Percentiles rank a stretch among this genome's conserved stretches.
phyloP scores from a whole-genome alignment of 805 yeast species.

The Ogataea naganishii region DNA sequence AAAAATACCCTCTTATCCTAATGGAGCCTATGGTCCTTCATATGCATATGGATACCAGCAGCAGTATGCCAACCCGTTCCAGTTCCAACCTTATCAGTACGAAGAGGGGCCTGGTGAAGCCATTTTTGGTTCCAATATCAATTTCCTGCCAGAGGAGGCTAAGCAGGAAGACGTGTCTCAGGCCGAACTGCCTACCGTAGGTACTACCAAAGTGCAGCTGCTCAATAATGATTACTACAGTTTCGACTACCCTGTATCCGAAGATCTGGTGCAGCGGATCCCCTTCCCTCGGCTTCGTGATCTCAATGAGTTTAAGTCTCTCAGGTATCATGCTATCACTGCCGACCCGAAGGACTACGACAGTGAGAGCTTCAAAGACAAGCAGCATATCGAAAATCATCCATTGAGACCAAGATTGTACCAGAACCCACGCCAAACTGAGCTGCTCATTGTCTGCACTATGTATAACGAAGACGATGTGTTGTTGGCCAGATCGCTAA shows the following conservation, averaged over 20 bases:
- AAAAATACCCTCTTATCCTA: too few species aligned
- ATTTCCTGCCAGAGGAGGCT: too few species aligned
- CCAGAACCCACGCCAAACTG: constrained; percentile 69
- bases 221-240: constrained; percentile 64
- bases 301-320: constrained; percentile 52
- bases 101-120: too few species aligned
- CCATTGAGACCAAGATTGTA: constrained; percentile 71
- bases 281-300: constrained; percentile 30
- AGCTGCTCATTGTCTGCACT: constrained; percentile 79
- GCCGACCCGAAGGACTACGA: constrained; percentile 77
- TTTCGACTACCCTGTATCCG: constrained; percentile 79
- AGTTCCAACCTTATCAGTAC: too few species aligned
- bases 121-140: too few species aligned
- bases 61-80: too few species aligned
- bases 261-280: constrained; percentile 42
- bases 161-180: too few species aligned
- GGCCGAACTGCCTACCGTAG: constrained; percentile 17
- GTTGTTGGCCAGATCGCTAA: constrained; percentile 71
- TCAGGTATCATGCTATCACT: constrained; percentile 91
- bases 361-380: constrained; percentile 41
- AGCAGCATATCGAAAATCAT: constrained; percentile 18
- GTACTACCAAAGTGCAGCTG: constrained; percentile 33
- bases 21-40: too few species aligned
- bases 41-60: too few species aligned
- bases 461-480: constrained; percentile 88